phyloP scores from a whole-genome alignment of 768 basidiomycete species.

The Tremella mesenterica region DNA sequence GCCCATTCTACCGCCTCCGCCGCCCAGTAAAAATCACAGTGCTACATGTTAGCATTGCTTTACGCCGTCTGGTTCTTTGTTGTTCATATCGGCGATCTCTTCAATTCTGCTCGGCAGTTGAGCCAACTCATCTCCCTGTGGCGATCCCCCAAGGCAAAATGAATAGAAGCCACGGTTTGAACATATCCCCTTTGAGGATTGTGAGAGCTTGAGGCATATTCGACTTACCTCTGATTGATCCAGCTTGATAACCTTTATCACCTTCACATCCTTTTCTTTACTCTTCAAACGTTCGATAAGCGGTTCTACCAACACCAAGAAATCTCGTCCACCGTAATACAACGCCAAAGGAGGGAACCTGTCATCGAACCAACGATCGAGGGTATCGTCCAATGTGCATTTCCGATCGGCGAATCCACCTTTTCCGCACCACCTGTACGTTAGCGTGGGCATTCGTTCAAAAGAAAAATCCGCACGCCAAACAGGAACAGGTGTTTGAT shows the following conservation, averaged over 20 bases:
- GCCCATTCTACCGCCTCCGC: slow-evolving; percentile 51
- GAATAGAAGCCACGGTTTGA: too few species aligned
- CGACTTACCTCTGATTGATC: slow-evolving; percentile 46
- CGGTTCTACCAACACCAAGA: slow-evolving; percentile 48
- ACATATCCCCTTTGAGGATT: too few species aligned
- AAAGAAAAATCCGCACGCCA: too few species aligned
- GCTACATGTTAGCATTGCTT: too few species aligned
- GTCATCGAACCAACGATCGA: slow-evolving; percentile 49
- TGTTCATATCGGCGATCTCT: too few species aligned
- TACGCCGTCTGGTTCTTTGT: not conserved
- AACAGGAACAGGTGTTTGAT: too few species aligned
- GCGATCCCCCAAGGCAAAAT: too few species aligned
- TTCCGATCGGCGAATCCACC: slow-evolving; percentile 48
- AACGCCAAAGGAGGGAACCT: slow-evolving; percentile 49
- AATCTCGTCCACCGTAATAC: slow-evolving; percentile 49
- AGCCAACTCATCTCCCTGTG: too few species aligned
- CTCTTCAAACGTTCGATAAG: slow-evolving; percentile 48
- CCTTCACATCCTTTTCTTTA: slow-evolving; percentile 47
- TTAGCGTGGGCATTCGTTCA: too few species aligned
- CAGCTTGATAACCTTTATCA: slow-evolving; percentile 48
- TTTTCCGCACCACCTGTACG: slow-evolving; percentile 49
- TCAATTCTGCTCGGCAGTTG: too few species aligned
- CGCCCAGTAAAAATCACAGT: slow-evolving; percentile 46
- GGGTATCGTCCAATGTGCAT: slow-evolving; percentile 45
- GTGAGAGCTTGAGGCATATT: too few species aligned